Evolutionary conservation across 108 stramenopile genomes (phyloP), one percentile per base, ranked within the genome.

Genomic region (Parietichytrium sp.): DNA sequence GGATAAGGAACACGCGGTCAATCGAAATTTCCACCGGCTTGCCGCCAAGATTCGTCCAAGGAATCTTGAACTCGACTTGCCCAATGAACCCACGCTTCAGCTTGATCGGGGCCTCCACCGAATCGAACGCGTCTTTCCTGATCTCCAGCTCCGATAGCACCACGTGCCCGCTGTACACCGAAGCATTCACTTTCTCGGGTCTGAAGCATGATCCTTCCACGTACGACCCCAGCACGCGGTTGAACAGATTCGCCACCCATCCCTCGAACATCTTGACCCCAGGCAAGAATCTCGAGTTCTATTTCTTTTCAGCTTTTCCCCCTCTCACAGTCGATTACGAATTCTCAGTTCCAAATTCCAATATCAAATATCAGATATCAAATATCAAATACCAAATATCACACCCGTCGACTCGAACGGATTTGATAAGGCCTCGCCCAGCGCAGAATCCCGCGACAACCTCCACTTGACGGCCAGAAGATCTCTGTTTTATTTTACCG

Each of bases 211-310:
- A 33, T 33, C 45, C 61, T 72, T 72, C 61, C 15, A 72, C 61
- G 42, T 72, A 72, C 15, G 61, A 31, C 0, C 61, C 61, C 6
- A 72, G 42, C 10, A 72, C 61, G 42, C 61, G 61, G 20, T 72
- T 72, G 0, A 72, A n/a, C 8, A 72, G 33, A 42, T 72, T 72
- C 20, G 61, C 61, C 10, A 72, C 61, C 61, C 61, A 72, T 6
- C 61, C 61, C 42, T 72, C 61, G 42, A 72, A 72, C 61, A 72
- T 72, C 49, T 50, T 50, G 49, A n/a, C n/a, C n/a, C n/a, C n/a
- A n/a, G n/a, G n/a, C n/a, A n/a, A n/a, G n/a, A n/a, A n/a, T n/a
- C n/a, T n/a, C n/a, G n/a, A n/a, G n/a, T n/a, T n/a, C n/a, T n/a
- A n/a, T n/a, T n/a, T n/a, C n/a, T n/a, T n/a, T n/a, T n/a, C n/a